Evolutionary conservation across 345 rosid genomes (phyloP).

Genomic region (Acer yangbiense): DNA sequence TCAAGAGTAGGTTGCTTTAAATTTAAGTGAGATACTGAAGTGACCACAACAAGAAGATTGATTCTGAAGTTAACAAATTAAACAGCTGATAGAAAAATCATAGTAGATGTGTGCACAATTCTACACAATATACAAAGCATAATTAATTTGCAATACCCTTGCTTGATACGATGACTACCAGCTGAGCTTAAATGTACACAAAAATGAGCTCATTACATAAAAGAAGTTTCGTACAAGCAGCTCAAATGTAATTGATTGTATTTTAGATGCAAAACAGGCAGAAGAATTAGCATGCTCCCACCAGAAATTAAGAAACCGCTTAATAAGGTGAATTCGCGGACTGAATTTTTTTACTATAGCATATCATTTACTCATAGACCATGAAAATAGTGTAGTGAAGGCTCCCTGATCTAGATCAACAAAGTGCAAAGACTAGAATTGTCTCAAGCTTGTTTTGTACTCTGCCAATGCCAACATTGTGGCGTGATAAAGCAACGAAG

Average conservation of each 20-base stretch:
- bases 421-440: neutral
- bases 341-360: neutral
- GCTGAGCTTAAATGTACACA: slow-evolving; percentile 1
- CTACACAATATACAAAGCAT: neutral
- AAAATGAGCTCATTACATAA: neutral
- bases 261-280: neutral
- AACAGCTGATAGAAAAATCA: neutral
- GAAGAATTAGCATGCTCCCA: neutral
- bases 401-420: neutral
- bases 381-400: neutral
- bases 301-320: neutral
- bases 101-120: slow-evolving; percentile 5
- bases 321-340: neutral
- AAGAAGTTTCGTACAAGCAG: neutral
- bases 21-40: neutral
- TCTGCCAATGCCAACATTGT: neutral
- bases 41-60: neutral
- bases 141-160: neutral
- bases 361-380: neutral
- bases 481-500: neutral
- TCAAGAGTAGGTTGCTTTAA: neutral
- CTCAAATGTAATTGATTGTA: neutral
- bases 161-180: neutral
- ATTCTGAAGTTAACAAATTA: neutral
- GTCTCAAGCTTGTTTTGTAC: neutral